Base-by-base conservation (phyloP, 1,139 yeast species). In the Blastobotrys raffinosifermentans region DNA sequence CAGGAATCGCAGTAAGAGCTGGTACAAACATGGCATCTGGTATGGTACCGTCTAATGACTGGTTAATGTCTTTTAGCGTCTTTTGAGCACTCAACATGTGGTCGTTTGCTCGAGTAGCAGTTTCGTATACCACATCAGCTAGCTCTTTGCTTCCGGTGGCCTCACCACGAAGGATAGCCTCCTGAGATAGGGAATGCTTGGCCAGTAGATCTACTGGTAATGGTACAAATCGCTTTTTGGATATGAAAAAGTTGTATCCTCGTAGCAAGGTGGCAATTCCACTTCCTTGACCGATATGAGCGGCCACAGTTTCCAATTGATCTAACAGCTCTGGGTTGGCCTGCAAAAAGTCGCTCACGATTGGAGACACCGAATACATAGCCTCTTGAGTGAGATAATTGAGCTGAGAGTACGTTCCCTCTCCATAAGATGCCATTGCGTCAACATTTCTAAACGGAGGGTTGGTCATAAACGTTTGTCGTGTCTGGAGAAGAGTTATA, bases 241-340 rank as follows among this genome's bases (percentile, higher is more conserved):
- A 51, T 0, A 83, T 79, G 56, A 77, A 80, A 57, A 71, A 83
- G 17, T 68, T 66, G 38, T 78, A 57, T 0, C 84, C 86, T 37
- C 80, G 65, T 9, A 85, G 67, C 63, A 77, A 69, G 2, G 83
- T 70, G 1, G 86, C 79, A 4, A 85, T 67, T 0, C 87, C 80
- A 2, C 81, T 76, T 1, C 93, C 84, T 55, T 85, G 94, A 3
- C 95, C 95, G 22, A 84, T 64, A 58, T 85, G 94, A 0, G 93
- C 94, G 15, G 80, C 74, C 17, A 82, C 73, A 45, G 82, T 87
- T 4, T 64, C 58, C 29, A 57, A 53, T 18, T 53, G 45, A 20
- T 51, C 74, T 70, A 34, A 55, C 23, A 80, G 54, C 3, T 50
- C 47, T 0, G 70, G 58, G 21, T 75, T 66, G 29, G 60, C 59